A percentile compares a stretch with the other conserved stretches of the same genome.
These are phyloP conservation scores for Mollisia scopiformis DNA, from an alignment of 2,329 filamentous ascomycete genomes.

Conservation along the genomic window DNA sequence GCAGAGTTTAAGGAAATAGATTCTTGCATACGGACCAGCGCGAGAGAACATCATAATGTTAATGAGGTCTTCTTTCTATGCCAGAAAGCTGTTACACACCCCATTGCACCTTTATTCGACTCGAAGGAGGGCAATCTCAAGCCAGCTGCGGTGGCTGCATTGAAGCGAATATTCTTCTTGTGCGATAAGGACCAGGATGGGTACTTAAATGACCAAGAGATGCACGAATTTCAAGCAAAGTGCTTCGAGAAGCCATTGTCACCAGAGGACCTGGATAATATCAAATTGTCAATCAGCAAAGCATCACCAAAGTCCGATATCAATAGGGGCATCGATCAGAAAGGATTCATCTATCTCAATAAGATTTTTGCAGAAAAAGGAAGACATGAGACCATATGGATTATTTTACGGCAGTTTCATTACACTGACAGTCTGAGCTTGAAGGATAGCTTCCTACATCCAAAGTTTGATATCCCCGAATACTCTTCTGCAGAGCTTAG, in stretches of 20 bases:
- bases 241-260: conserved; percentile 90
- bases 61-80: conserved; percentile 98
- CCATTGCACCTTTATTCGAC: conserved; percentile 94
- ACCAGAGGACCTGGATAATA: conserved; percentile 81
- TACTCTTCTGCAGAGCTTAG: conserved; percentile 93
- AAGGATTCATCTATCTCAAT: conserved; percentile 87
- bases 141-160: conserved; percentile 81
- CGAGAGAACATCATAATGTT: conserved; percentile 88
- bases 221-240: conserved; percentile 86
- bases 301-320: conserved; percentile 63
- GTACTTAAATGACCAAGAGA: conserved; percentile 85
- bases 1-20: conserved; percentile 98
- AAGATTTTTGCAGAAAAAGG: conserved; percentile 97
- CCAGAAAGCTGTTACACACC: conserved; percentile 96
- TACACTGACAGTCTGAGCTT: conserved; percentile 95
- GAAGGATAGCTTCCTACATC: conserved; percentile 87
- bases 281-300: conserved; percentile 84
- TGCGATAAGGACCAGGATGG: conserved; percentile 97
- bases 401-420: conserved; percentile 90
- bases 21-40: conserved; percentile 93
- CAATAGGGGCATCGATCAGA: conserved; percentile 75
- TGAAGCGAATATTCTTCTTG: conserved; percentile 91
- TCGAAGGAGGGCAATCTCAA: conserved; percentile 91
- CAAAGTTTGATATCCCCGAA: conserved; percentile 91
- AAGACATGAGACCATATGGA: conserved; percentile 97